A percentile compares a stretch with the other conserved stretches of the same genome.
Conservation (phyloP, 2,329 filamentous ascomycete species). For the Diplodia corticola region DNA sequence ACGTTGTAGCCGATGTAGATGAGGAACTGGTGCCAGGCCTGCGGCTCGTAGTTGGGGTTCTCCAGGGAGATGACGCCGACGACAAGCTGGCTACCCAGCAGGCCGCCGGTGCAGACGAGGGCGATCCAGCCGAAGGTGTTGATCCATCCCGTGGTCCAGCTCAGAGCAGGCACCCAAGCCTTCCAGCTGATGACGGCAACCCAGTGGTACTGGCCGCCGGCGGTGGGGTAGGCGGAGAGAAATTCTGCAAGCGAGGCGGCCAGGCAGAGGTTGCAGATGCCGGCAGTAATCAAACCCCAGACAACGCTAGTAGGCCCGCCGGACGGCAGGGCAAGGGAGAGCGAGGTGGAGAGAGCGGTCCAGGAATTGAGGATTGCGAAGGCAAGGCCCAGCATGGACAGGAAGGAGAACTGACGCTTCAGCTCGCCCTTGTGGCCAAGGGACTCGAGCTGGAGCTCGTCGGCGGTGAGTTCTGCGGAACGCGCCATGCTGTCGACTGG, state of each 20-base stretch:
- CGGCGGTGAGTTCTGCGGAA: constrained; percentile 26
- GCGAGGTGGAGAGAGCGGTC: constrained; percentile 60
- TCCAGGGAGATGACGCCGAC: constrained; percentile 65
- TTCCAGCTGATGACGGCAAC: constrained; percentile 65
- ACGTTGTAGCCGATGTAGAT: constrained; percentile 68
- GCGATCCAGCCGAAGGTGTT: constrained; percentile 70
- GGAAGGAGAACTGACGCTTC: constrained; percentile 57
- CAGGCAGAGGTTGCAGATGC: constrained; percentile 67
- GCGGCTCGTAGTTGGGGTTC: constrained; percentile 56
- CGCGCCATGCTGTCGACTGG: constrained; percentile 6
- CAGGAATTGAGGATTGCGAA: constrained; percentile 66
- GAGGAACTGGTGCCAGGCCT: constrained; percentile 71
- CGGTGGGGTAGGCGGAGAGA: constrained; percentile 62
- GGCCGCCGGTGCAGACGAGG: constrained; percentile 66
- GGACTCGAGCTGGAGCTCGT: constrained; percentile 39
- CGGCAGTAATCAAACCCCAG: constrained; percentile 63
- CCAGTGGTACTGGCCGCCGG: constrained; percentile 67
- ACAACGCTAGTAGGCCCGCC: constrained; percentile 71
- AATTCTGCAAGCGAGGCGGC: constrained; percentile 71
- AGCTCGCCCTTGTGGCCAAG: constrained; percentile 61
- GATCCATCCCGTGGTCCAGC: constrained; percentile 73
- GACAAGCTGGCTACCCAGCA: constrained; percentile 67
- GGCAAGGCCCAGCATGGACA: constrained; percentile 63
- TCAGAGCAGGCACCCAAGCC: constrained; percentile 61
- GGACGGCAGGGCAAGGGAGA: constrained; percentile 64